A percentile compares a stretch with the other conserved stretches of the same genome.
These are phyloP conservation scores for Mycena filopes DNA, from an alignment of 768 basidiomycete species.

Conservation along the genomic window DNA sequence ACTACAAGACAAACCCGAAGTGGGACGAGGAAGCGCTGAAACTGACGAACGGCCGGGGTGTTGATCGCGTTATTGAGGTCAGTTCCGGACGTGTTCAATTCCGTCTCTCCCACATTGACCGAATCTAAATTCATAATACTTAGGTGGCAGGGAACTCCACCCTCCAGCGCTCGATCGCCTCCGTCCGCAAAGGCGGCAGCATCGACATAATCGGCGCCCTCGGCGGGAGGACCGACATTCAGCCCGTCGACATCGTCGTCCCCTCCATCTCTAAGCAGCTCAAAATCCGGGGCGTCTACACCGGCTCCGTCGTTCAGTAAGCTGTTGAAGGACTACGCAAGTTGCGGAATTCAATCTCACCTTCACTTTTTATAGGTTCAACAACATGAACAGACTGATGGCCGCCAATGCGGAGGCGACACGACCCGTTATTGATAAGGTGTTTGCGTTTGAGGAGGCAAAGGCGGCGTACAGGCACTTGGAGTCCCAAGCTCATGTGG, in stretches of 20 bases:
- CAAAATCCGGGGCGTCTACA: slow-evolving; percentile 53
- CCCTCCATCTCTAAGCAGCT: slow-evolving; percentile 43
- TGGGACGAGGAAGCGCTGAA: slow-evolving; percentile 61
- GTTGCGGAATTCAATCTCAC: background rate
- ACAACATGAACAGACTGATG: slow-evolving; percentile 55
- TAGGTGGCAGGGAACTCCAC: slow-evolving; percentile 68
- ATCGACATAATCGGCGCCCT: slow-evolving; percentile 60
- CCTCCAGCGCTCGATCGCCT: slow-evolving; percentile 53
- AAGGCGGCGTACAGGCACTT: slow-evolving; percentile 57
- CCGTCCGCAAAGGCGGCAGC: slow-evolving; percentile 54
- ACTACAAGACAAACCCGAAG: slow-evolving; percentile 59
- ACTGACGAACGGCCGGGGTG: slow-evolving; percentile 39
- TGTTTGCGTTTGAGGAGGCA: slow-evolving; percentile 58
- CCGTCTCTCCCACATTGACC: too few species aligned
- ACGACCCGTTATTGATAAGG: slow-evolving; percentile 58
- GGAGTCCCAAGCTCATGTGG: slow-evolving; percentile 57
- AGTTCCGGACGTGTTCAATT: slow-evolving; percentile 14
- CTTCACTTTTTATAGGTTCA: slow-evolving; percentile 45
- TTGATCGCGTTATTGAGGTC: slow-evolving; percentile 37
- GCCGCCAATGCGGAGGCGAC: slow-evolving; percentile 43
- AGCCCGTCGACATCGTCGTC: slow-evolving; percentile 40
- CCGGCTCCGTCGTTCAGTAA: slow-evolving; percentile 56
- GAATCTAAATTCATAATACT: too few species aligned
- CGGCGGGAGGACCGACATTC: slow-evolving; percentile 48
- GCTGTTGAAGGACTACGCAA: slow-evolving; percentile 28